Percentiles rank a stretch among this genome's conserved stretches.
phyloP scores from a whole-genome alignment of 2,329 filamentous ascomycete species.

The Claviceps arundinis region DNA sequence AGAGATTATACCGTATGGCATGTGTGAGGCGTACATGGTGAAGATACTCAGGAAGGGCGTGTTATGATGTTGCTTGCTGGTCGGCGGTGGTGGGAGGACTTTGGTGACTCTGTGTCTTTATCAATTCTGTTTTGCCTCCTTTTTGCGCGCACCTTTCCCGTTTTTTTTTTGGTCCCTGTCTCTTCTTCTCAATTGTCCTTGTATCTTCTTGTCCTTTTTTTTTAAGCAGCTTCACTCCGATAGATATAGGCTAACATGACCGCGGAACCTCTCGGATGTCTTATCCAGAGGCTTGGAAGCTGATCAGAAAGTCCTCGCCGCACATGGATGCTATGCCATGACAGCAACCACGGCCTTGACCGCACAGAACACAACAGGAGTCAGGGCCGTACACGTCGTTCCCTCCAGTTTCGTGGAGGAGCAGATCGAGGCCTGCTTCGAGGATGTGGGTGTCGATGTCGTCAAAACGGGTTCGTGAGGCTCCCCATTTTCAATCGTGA shows the following conservation, averaged over 20 bases:
- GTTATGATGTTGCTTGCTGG: too few species aligned
- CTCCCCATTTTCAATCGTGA: background rate
- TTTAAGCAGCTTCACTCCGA: too few species aligned
- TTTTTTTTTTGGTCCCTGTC: too few species aligned
- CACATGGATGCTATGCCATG: conserved; percentile 90
- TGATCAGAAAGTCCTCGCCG: conserved; percentile 86
- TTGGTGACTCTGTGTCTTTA: too few species aligned
- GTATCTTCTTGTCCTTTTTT: too few species aligned
- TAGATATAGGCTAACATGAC: background rate
- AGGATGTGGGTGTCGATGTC: conserved; percentile 77
- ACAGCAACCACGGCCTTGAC: conserved; percentile 90
- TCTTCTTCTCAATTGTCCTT: too few species aligned
- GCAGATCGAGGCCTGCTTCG: conserved; percentile 74
- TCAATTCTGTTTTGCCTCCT: background rate
- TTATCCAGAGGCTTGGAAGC: conserved; percentile 70
- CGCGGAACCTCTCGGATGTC: too few species aligned
- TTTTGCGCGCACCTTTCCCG: background rate
- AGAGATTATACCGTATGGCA: too few species aligned
- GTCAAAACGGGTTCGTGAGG: conserved; percentile 66
- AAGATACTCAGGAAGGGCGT: too few species aligned
- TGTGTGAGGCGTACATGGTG: too few species aligned
- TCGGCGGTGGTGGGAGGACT: too few species aligned
- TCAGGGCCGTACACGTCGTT: conserved; percentile 66
- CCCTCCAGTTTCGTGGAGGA: conserved; percentile 68
- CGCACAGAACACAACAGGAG: conserved; percentile 85